Base-by-base conservation (phyloP, 2,329 filamentous ascomycete species). In the Penicillium sp. region DNA sequence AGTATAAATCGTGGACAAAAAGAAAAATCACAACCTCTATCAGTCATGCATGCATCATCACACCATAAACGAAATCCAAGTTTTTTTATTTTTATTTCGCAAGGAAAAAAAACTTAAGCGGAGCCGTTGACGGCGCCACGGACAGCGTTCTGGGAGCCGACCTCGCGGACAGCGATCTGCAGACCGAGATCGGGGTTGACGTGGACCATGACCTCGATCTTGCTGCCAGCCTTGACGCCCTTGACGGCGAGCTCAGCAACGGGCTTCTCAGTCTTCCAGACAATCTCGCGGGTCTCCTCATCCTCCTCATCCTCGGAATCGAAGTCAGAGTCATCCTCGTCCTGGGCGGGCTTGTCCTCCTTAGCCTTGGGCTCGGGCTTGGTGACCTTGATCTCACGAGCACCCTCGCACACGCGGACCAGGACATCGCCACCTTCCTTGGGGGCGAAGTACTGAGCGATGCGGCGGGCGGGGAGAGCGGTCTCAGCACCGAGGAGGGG, bases 201-300 rank as follows among this genome's bases (percentile, higher is more conserved):
- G 75, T 93, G 96, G 70, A 97, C 85, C 73, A 91, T 95, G 53
- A 97, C 87, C 82, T 99, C 94, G 64, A 99, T 86, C 82, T 96
- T 96, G 69, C 85, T 85, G 58, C 86, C 89, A 79, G 93, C 92
- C 86, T 93, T 93, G 66, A 95, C 85, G 58, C 83, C 90, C 75
- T 85, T 89, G 73, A 99, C 79, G 33, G 88, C 89, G 11, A 91
- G 88, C 81, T 99, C 94, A 59, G 92, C 92, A 59, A 99, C 84
- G 31, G 87, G 81, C 62, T 82, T 86, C 66, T 90, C 90, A 47
- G 91, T 84, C 83, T 96, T 96, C 91, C 92, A 97, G 58, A 94
- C 81, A 83, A 94, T 92, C 78, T 96, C 90, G 63, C 92, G 84
- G 70, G 87, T 83, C 79, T 97, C 92, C 76, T 96, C 90, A 36